Base-by-base conservation (phyloP, 2,329 filamentous ascomycete species). In the Septoria petroselini region DNA sequence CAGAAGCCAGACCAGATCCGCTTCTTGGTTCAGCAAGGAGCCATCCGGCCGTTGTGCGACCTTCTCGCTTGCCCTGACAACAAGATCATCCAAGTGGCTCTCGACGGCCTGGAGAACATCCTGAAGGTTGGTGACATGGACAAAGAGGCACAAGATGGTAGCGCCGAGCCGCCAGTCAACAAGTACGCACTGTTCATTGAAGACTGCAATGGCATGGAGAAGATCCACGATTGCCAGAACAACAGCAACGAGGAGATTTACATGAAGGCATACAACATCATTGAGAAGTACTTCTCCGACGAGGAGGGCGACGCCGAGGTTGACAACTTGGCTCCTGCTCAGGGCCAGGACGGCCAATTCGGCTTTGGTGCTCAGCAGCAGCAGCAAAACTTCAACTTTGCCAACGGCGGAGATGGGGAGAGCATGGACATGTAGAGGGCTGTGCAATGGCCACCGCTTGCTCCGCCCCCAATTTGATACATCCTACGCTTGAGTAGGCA, bases 211-310 rank as follows among this genome's bases (percentile, higher is more conserved):
- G 93, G 93, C 60, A 98, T 98, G 93, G 93, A 97, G 78, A 97
- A 97, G 85, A 97, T 98, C 63, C 93, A 98, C 75, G 91, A 97
- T 64, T 97, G 93, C 82, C 93, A 98, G 79, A 96, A 94, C 78
- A 98, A 98, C 66, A 91, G 91, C 77, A 98, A 98, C 75, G 93
- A 98, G 76, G 93, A 98, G 75, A 98, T 98, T 64, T 98, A 98
- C 80, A 97, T 98, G 91, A 98, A 98, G 83, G 93, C 93, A 0
- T 98, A 97, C 81, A 97, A 95, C 81, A 98, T 98, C 73, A 98
- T 98, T 62, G 93, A 98, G 80, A 96, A 96, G 78, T 98, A 98
- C 81, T 98, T 98, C 77, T 96, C 91, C 0, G 93, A 98, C 66
- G 93, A 98, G 62, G 93, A 97, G 48, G 93, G 95, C 68, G 81